These are phyloP conservation scores for Tricholoma saponaceum DNA, from an alignment of 768 basidiomycete species.

Conservation along the genomic window DNA sequence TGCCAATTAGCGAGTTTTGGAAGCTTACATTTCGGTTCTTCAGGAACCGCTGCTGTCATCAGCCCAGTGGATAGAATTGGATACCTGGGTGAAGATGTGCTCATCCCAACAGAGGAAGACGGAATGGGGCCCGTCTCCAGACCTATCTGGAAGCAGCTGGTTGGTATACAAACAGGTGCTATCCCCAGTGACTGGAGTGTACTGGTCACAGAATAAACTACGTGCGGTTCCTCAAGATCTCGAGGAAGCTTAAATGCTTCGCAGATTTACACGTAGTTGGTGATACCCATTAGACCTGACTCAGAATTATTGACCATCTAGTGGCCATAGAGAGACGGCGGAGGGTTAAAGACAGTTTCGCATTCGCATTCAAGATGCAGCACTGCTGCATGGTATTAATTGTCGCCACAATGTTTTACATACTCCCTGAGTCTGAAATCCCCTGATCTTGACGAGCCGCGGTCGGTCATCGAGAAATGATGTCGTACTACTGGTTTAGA, in stretches of 20 bases:
- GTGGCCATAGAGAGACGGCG: too few relatives aligned
- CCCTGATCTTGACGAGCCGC: too few relatives aligned
- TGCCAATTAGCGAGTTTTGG: neutral
- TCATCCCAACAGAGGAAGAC: slow-evolving; percentile 59
- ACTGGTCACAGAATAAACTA: slow-evolving; percentile 26
- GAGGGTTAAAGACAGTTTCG: too few relatives aligned
- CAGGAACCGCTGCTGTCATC: slow-evolving; percentile 78
- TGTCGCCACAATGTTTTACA: too few relatives aligned
- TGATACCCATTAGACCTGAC: too few relatives aligned
- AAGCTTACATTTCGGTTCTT: slow-evolving; percentile 21
- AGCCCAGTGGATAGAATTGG: slow-evolving; percentile 72
- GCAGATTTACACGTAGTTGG: too few relatives aligned
- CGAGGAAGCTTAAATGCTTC: neutral
- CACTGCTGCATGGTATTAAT: too few relatives aligned
- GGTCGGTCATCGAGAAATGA: too few relatives aligned
- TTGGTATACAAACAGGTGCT: slow-evolving; percentile 75
- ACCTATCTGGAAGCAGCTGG: slow-evolving; percentile 67
- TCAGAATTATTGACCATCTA: too few relatives aligned
- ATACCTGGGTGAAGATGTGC: slow-evolving; percentile 59
- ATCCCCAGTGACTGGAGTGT: slow-evolving; percentile 83
- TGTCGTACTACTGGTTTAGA: too few relatives aligned
- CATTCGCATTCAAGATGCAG: too few relatives aligned
- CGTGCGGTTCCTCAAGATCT: neutral
- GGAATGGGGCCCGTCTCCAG: slow-evolving; percentile 81
- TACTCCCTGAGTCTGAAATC: too few relatives aligned